phyloP scores from a whole-genome alignment of 2,329 filamentous ascomycete genomes.

The Aspergillus sp. region DNA sequence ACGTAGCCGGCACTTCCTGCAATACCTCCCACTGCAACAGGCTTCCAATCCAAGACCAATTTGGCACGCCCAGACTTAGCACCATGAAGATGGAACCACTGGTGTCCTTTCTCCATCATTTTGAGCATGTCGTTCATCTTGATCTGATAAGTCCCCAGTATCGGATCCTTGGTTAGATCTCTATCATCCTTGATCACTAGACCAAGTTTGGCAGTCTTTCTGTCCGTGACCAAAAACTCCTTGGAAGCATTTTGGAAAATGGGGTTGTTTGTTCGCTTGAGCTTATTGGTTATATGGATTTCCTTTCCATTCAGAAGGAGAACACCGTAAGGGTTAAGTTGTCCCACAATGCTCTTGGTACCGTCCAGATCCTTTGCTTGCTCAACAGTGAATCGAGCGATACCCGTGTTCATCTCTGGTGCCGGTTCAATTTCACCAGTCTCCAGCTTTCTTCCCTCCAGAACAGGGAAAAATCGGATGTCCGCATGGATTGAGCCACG shows the following conservation, averaged over 20 bases:
- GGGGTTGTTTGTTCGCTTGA: conserved; percentile 96
- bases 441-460: conserved; percentile 64
- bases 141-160: conserved; percentile 90
- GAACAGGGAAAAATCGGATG: conserved; percentile 91
- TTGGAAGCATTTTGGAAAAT: conserved; percentile 93
- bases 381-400: conserved; percentile 88
- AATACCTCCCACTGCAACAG: conserved; percentile 80
- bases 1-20: conserved; percentile 81
- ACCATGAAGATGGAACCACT: conserved; percentile 90
- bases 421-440: conserved; percentile 78
- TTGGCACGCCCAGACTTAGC: conserved; percentile 83
- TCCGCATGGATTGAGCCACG: conserved; percentile 79
- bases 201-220: conserved; percentile 84
- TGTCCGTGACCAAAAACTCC: conserved; percentile 92
- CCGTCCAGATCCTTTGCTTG: conserved; percentile 95
- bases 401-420: conserved; percentile 89
- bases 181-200: conserved; percentile 94
- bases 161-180: conserved; percentile 77
- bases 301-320: conserved; percentile 90
- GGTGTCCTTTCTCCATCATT: conserved; percentile 85
- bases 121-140: conserved; percentile 92
- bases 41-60: conserved; percentile 92
- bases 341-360: conserved; percentile 85
- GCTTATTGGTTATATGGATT: conserved; percentile 82
- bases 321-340: conserved; percentile 85